Conservation (phyloP, 345 rosid genomes). For the Euphorbia peplus region DNA sequence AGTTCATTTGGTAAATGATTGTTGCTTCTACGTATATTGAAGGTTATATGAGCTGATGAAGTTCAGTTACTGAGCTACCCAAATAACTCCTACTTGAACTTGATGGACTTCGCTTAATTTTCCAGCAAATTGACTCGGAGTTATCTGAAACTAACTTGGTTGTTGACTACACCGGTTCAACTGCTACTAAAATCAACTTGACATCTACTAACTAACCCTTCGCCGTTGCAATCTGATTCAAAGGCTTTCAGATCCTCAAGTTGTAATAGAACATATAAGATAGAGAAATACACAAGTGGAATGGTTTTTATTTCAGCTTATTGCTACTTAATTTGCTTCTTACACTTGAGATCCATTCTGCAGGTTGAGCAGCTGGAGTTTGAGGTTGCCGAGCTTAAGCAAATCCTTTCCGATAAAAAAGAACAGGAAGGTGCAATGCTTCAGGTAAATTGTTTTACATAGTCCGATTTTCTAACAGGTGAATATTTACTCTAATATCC, state of each 20-base stretch:
- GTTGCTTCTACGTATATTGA: not conserved
- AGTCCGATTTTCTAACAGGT: not conserved
- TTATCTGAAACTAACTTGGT: not conserved
- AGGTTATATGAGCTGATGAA: not conserved
- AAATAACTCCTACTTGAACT: not conserved
- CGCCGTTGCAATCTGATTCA: not conserved
- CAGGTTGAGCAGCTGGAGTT: slow-evolving; percentile 79
- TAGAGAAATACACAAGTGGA: slow-evolving; percentile 1
- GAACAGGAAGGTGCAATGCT: slow-evolving; percentile 90
- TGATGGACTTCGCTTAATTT: not conserved
- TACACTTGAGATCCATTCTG: slow-evolving; percentile 18
- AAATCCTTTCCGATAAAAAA: slow-evolving; percentile 67
- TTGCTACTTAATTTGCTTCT: slow-evolving; percentile 16
- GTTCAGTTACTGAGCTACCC: not conserved
- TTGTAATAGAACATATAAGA: not conserved
- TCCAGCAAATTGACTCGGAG: not conserved
- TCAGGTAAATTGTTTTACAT: slow-evolving; percentile 34
- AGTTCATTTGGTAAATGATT: slow-evolving; percentile 1
- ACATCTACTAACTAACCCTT: not conserved
- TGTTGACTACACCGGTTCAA: not conserved
- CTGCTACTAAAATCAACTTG: not conserved
- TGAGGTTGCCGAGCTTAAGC: slow-evolving; percentile 52
- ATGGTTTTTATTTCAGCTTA: slow-evolving; percentile 10
- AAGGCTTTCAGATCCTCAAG: not conserved
- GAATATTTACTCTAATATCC: not conserved